Base-by-base conservation (phyloP, 2,329 filamentous ascomycete species). In the Aureobasidium sp. region DNA sequence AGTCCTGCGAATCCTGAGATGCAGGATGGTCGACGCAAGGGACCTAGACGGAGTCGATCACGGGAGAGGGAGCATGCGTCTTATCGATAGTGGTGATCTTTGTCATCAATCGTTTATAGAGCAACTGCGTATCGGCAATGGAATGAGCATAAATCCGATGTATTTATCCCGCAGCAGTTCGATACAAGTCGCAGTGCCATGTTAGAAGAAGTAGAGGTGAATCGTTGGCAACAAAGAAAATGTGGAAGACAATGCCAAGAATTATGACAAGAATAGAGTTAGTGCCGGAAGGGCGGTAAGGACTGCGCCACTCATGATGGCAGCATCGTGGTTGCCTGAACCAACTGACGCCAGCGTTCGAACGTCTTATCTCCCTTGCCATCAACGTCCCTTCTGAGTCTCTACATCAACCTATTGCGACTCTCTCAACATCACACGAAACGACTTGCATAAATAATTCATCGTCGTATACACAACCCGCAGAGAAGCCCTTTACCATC, bases 291-390 rank as follows among this genome's bases (percentile, higher is more conserved):
- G 4, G 14, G 27, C 29, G 36, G 31, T 34, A n/a, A 34, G 31
- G 25, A 9, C 51, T 55, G 51, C 51, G 51, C 51, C 51, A 55
- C 51, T 4, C 14, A 41, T 42, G 36, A 42, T 42, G 51, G 49
- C 49, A 27, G 31, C 48, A 36, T 34, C 37, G 41, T 22, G 39
- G 53, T 57, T 57, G 53, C 53, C 53, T 57, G 41, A 45, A 44
- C 45, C 45, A 48, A 48, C 53, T 31, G 37, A 45, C 52, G 52
- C 52, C 52, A 31, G 34, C 22, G 22, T n/a, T n/a, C 14, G 51
- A 55, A 55, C 51, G 36, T 42, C 51, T 53, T 53, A 37, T 52
- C 25, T 37, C 29, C 48, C 15, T 39, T n/a, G 20, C 48, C 34
- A 25, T 52, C 45, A 34, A 31, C 29, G 6, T 14, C 25, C 12